These are phyloP conservation scores for Thuidium tamariscinum DNA, from an alignment of 225 moss, liverwort and hornwort genomes.

Conservation along the genomic window DNA sequence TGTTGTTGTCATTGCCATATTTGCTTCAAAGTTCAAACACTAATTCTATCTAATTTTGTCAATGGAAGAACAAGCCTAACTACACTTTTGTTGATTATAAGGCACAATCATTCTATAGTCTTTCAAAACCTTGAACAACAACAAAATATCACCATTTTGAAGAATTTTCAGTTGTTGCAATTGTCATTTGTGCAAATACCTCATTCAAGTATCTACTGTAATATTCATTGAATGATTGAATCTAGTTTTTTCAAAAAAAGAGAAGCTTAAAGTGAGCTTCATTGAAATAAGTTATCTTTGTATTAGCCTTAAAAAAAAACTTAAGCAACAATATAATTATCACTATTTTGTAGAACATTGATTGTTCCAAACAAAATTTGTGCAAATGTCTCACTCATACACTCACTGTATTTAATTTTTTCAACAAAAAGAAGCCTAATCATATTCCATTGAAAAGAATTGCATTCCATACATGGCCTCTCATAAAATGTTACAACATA, in stretches of 20 bases:
- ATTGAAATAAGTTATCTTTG: no score
- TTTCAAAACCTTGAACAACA: background rate
- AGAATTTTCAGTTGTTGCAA: background rate
- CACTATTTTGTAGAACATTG: background rate
- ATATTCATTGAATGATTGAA: no score
- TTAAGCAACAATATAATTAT: no score
- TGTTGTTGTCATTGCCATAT: background rate
- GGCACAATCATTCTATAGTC: background rate
- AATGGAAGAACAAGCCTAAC: no score
- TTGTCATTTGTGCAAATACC: background rate
- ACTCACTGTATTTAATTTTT: fast-evolving
- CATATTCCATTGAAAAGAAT: background rate
- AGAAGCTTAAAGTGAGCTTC: background rate
- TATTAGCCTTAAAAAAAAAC: background rate
- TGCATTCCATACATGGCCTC: background rate
- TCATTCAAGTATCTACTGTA: no score
- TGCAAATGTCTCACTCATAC: background rate
- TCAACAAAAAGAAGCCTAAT: background rate
- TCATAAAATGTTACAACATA: background rate
- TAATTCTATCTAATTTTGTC: no score
- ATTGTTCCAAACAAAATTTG: background rate
- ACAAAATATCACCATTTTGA: background rate
- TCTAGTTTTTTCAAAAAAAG: no score
- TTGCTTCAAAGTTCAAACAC: background rate
- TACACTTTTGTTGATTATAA: background rate